Evolutionary conservation across 2,329 filamentous ascomycete genomes (phyloP), one percentile per base, ranked within the genome.

Genomic region (Fusarium gaditjirri): DNA sequence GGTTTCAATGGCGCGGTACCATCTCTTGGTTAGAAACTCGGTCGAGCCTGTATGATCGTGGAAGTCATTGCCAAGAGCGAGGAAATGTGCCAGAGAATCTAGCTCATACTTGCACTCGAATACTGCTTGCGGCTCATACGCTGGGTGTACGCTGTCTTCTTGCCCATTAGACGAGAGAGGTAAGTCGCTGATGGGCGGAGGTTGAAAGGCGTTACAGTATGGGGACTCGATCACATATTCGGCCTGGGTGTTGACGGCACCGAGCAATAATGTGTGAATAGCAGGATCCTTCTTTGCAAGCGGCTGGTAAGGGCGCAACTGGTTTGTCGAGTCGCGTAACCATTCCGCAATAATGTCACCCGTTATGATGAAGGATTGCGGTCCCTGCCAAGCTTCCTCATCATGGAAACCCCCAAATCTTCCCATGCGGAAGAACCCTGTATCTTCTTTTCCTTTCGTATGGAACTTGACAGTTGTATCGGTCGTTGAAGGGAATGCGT

Each of bases 91-190:
- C 1, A 99, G 86, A 13, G 95, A 98, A 83, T 99, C 96, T 27
- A 99, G 90, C 84, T 99, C 96, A 82, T 98, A 99, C 83, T 99
- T 99, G 89, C 96, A 99, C 82, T 99, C 96, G 73, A 98, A 99
- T 7, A 99, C 96, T 53, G 91, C 89, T 1, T 87, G 89, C 1
- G 92, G 92, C 78, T 98, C 94, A 79, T 97, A 98, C 2, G 87
- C 86, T 1, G 96, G 96, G 76, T 97, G 94, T 1, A 99, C 96
- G 13, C 80, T 82, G 78, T 99, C 96, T 25, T 92, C 88, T 79
- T 97, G 93, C 6, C 93, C 93, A 77, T 95, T 97, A 75, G 89
- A 87, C 21, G 91, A 91, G 10, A 92, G 85, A 7, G 86, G 83
- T 2, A 98, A 86, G 21, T 92, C 89, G 71, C 94, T 95, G 11